Base-by-base conservation (phyloP, 2,329 filamentous ascomycete genomes). In the Colletotrichum endophyticum region DNA sequence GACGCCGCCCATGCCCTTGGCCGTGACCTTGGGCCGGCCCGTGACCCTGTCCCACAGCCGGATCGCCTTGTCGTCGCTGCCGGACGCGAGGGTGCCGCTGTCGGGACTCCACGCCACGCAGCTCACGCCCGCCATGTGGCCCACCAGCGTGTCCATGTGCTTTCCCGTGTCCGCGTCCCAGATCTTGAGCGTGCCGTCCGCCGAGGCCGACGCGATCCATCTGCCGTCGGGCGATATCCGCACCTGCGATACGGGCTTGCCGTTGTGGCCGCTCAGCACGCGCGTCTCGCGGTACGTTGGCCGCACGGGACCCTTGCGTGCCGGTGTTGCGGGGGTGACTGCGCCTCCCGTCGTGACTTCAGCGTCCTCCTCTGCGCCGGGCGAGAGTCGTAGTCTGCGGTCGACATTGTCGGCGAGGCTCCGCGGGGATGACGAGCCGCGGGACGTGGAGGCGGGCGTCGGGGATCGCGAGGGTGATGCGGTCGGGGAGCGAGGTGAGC, bases 21-120 rank as follows among this genome's bases (percentile, higher is more conserved):
- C 86, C n/a, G 85, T 88, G 36, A 85, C 86, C 75, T 89, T 89
- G 16, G 90, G 90, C 9, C 89, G 86, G 0, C 90, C 90, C 27
- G 92, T 93, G 22, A 92, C 89, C 9, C 92, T 87, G 81, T 98
- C 95, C 97, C 97, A 99, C 2, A 99, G 88, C 4, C 97, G 92
- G 78, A 99, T 99, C 1, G 94, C 93, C 86, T 99, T 99, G 89
- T 99, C 97, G 85, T 99, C 97, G 7, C 95, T 96, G 28, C 96
- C 97, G 12, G 95, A 96, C 6, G 96, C 97, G 63, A 99, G 90
- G 4, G 95, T 95, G 80, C 93, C 93, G 77, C 94, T 95, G 84
- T 99, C 96, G 0, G 96, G 96, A 76, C 94, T 94, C 97, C 97
- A 99, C n/a, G 96, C 94, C 64, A 99, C 90, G 53, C 96, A 96